Evolutionary conservation across 2,329 filamentous ascomycete genomes (phyloP), one percentile per base, ranked within the genome.

Genomic region (Colletotrichum sp.): DNA sequence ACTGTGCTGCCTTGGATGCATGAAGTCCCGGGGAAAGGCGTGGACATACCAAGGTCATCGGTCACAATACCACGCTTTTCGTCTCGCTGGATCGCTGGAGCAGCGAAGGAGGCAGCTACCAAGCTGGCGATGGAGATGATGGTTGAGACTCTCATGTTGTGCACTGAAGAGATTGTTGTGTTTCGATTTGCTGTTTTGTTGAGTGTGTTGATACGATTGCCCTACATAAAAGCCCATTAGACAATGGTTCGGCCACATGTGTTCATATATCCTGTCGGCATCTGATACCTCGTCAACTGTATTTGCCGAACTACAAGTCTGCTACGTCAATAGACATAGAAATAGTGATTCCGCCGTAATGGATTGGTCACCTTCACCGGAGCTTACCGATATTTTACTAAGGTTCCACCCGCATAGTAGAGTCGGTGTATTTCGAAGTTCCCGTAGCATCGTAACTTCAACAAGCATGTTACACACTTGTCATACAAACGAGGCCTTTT

Each of bases 151-250:
- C 44, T 52, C 44, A 52, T 52, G 0, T 21, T 52, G n/a, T 13
- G 44, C 10, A 6, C 2, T 8, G n/a, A 52, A 21, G n/a, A 9
- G 4, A n/a, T 21, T 52, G n/a, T 0, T 13, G 3, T 7, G 6
- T 52, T 52, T 52, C n/a, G 8, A 52, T 52, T 8, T 13, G 3
- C 1, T 49, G 2, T 49, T 3, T n/a, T 49, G 44, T 21, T 49
- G 18, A 12, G 3, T 49, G 6, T 49, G 1, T 1, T 3, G 9
- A 12, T 49, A n/a, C 5, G 9, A 10, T 12, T n/a, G 39, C 5
- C 0, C 9, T n/a, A 12, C 32, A 7, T 7, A 2, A 16, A 0
- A 5, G 4, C 0, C 36, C 7, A 4, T 5, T 18, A 5, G 3
- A 10, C 5, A 49, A 21, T 12, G 39, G 18, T 49, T 49, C n/a